Percentiles rank a stretch among this genome's conserved stretches.
These are phyloP conservation scores for Pseudotulostoma volvatum DNA, from an alignment of 495 filamentous ascomycete genomes.

Conservation along the genomic window DNA sequence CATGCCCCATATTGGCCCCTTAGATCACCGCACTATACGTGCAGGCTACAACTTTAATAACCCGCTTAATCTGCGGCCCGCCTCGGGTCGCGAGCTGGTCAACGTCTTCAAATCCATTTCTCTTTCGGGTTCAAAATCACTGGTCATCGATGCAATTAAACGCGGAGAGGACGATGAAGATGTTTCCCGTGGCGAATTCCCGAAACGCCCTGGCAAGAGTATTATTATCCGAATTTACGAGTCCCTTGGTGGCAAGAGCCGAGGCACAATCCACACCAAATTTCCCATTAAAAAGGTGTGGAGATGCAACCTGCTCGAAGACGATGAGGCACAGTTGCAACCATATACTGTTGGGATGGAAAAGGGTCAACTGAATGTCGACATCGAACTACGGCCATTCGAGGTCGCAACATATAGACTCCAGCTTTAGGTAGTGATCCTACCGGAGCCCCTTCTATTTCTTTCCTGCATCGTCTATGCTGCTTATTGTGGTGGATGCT, in stretches of 20 bases:
- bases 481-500: constrained; percentile 1
- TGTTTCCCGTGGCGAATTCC: constrained; percentile 54
- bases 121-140: constrained; percentile 37
- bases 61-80: constrained; percentile 41
- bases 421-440: constrained; percentile 43
- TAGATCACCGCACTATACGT: constrained; percentile 58
- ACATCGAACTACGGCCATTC: constrained; percentile 63
- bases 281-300: constrained; percentile 58
- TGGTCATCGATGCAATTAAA: constrained; percentile 75
- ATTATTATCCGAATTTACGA: constrained; percentile 79
- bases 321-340: constrained; percentile 37
- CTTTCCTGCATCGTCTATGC: not conserved
- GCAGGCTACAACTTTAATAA: constrained; percentile 84
- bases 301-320: constrained; percentile 59
- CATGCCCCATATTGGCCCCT: constrained; percentile 58
- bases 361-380: constrained; percentile 30
- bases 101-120: constrained; percentile 34
- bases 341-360: constrained; percentile 26
- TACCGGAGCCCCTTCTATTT: no score
- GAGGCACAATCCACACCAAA: constrained; percentile 45
- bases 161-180: constrained; percentile 93
- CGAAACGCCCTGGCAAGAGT: constrained; percentile 52
- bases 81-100: constrained; percentile 1
- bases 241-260: constrained; percentile 67
- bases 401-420: constrained; percentile 80